Conservation (phyloP, 1,139 yeast genomes). For the Blastobotrys persicus region DNA sequence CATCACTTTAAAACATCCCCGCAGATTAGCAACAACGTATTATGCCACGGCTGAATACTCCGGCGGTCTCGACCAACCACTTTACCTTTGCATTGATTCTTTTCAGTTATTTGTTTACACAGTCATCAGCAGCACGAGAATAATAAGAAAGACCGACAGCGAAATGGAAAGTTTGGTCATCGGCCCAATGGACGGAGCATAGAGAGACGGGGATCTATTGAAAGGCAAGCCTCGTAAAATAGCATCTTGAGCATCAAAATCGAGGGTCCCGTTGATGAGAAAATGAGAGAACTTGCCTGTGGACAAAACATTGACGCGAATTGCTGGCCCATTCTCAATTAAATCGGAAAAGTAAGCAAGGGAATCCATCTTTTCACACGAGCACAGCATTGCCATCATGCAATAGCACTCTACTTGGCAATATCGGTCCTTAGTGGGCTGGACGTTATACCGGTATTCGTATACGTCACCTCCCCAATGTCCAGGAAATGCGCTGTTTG, state of each 20-base stretch:
- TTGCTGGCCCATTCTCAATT: background rate
- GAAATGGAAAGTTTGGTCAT: background rate
- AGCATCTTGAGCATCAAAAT: background rate
- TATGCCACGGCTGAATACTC: too few relatives aligned
- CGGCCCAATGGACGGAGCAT: background rate
- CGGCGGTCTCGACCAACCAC: too few relatives aligned
- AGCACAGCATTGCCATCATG: background rate
- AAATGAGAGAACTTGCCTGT: background rate
- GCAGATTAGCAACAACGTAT: background rate
- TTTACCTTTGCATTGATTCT: too few relatives aligned
- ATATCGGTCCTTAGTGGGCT: background rate
- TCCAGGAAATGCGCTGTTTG: background rate
- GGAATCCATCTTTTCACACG: slow-evolving; percentile 6
- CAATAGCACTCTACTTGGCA: slow-evolving; percentile 6
- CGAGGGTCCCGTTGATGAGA: slow-evolving; percentile 6
- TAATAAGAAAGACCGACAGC: background rate
- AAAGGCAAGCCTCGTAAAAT: background rate
- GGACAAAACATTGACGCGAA: background rate
- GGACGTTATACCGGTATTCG: slow-evolving; percentile 3
- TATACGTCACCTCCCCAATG: slow-evolving; percentile 1
- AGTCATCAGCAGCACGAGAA: background rate
- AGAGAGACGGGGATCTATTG: background rate
- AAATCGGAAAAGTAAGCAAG: slow-evolving; percentile 7
- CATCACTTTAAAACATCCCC: background rate
- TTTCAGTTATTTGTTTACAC: background rate